Evolutionary conservation across 441 rosid genomes (phyloP).

Genomic region (Syzygium syzygioides): DNA sequence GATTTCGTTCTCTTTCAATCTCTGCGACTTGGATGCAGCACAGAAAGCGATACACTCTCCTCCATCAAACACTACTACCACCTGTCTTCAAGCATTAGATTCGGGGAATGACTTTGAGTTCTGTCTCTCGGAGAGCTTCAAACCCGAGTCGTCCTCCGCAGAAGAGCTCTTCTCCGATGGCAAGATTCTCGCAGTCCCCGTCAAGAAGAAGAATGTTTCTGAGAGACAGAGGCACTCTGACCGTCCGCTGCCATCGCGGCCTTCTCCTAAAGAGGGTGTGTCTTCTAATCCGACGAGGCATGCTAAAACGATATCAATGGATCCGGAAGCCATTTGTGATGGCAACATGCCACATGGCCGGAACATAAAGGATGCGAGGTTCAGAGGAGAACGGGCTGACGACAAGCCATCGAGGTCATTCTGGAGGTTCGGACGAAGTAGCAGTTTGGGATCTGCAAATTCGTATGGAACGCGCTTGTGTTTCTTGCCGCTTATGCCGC

Average conservation of each 20-base stretch:
- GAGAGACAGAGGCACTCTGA: not conserved
- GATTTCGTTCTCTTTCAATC: conserved; percentile 84
- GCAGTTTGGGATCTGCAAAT: conserved; percentile 63
- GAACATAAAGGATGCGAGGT: not conserved
- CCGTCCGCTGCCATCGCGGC: conserved; percentile 4
- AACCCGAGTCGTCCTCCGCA: conserved; percentile 63
- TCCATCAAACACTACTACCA: conserved; percentile 16
- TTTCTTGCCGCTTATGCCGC: conserved; percentile 63
- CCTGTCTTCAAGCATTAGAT: conserved; percentile 22
- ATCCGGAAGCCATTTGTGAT: not conserved
- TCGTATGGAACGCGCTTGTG: conserved; percentile 64
- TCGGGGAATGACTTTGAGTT: conserved; percentile 67
- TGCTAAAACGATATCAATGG: not conserved
- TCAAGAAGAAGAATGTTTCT: conserved; percentile 45
- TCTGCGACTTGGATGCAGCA: conserved; percentile 46
- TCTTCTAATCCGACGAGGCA: not conserved
- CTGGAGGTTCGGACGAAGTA: conserved; percentile 78
- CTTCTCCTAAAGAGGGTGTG: not conserved
- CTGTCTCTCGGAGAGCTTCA: conserved; percentile 52
- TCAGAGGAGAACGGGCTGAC: conserved; percentile 2
- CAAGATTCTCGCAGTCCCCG: conserved; percentile 60
- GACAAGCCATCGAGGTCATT: conserved; percentile 57
- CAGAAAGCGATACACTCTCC: conserved; percentile 39
- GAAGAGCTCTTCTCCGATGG: conserved; percentile 86
- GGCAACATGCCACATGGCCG: not conserved